These are phyloP conservation scores for Eucommia ulmoides DNA, from an alignment of 257 asterid species.

Conservation along the genomic window DNA sequence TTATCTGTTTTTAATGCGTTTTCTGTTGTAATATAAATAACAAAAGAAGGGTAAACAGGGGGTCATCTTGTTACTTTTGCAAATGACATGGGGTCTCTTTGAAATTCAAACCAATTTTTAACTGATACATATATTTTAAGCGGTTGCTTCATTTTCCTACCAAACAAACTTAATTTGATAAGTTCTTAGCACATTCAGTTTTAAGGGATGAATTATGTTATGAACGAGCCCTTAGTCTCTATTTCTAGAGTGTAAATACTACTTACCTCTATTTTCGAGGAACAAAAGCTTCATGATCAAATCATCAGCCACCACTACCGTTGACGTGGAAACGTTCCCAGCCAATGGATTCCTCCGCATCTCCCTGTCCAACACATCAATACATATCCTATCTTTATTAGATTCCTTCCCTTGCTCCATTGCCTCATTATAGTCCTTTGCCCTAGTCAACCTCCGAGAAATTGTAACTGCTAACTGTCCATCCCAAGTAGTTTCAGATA, in stretches of 20 bases:
- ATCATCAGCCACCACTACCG: slow-evolving; percentile 62
- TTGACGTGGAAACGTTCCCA: slow-evolving; percentile 33
- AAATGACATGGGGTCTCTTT: background rate
- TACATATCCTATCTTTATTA: slow-evolving; percentile 57
- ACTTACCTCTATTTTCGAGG: slow-evolving; percentile 74
- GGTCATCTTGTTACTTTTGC: background rate
- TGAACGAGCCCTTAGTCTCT: background rate
- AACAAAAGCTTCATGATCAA: slow-evolving; percentile 67
- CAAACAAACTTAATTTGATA: no score
- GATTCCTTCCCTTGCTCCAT: slow-evolving; percentile 51
- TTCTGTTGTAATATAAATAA: no score
- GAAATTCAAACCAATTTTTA: background rate
- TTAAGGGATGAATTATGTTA: no score
- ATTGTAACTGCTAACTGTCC: slow-evolving; percentile 62
- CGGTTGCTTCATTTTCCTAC: no score
- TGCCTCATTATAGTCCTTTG: slow-evolving; percentile 56
- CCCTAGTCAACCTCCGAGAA: slow-evolving; percentile 57
- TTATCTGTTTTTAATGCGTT: no score
- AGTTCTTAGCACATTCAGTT: no score
- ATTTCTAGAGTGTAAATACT: background rate
- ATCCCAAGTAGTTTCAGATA: slow-evolving; percentile 43
- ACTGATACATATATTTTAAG: no score
- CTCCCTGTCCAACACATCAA: slow-evolving; percentile 68
- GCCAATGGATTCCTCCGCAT: slow-evolving; percentile 51
- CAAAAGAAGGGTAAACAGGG: background rate